Conservation (phyloP, 768 basidiomycete genomes). For the Russula sp. region DNA sequence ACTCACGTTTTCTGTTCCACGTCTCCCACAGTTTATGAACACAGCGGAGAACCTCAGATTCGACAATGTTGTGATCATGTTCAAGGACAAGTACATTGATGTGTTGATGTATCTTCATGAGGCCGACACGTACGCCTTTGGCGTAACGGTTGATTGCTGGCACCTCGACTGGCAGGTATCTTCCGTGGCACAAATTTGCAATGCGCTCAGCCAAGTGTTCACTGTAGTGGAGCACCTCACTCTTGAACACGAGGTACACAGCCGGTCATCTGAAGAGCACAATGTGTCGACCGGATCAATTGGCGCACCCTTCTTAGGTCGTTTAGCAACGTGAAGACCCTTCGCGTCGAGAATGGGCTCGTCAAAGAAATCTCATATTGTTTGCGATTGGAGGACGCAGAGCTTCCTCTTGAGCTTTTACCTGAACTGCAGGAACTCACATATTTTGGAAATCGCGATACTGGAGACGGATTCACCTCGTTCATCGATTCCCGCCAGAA, state of each 20-base stretch:
- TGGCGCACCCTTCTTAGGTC: neutral
- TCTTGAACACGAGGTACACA: neutral
- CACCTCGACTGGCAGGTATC: constrained; percentile 1
- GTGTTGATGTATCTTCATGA: neutral
- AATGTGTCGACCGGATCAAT: neutral
- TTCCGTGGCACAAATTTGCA: neutral
- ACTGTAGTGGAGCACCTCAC: neutral
- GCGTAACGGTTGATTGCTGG: neutral
- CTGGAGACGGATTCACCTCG: neutral
- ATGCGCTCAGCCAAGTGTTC: neutral
- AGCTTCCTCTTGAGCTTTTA: neutral
- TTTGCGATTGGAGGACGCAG: constrained; percentile 1
- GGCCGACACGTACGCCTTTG: neutral
- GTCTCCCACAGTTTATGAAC: neutral
- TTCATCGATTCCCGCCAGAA: constrained; percentile 28
- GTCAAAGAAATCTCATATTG: neutral
- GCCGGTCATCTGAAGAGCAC: neutral
- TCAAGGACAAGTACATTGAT: neutral
- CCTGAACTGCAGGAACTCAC: neutral
- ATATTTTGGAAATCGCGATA: neutral
- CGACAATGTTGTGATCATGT: neutral
- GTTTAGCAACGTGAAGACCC: neutral
- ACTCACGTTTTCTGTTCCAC: neutral
- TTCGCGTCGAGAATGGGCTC: neutral
- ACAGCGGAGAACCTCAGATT: neutral